Percentiles rank a stretch among this genome's conserved stretches.
These are phyloP conservation scores for Trypanosoma mega DNA, from an alignment of 208 protist species.

Conservation along the genomic window DNA sequence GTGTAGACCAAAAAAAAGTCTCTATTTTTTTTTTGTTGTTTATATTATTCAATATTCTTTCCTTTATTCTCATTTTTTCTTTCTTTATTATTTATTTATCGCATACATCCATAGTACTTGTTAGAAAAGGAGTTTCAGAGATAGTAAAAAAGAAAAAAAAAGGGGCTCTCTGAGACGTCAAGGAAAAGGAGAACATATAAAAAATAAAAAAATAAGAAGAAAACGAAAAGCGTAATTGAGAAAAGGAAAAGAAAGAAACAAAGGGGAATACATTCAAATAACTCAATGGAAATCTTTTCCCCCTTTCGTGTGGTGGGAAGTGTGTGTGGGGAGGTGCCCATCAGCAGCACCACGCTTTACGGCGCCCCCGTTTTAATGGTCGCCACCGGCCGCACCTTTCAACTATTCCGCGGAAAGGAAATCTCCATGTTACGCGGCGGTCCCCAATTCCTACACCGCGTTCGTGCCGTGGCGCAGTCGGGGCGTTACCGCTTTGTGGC, in stretches of 20 bases:
- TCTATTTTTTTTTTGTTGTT: no score
- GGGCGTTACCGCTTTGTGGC: conserved; percentile 79
- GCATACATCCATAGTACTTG: no score
- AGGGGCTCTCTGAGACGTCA: no score
- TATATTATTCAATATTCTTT: no score
- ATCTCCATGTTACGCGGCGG: conserved; percentile 81
- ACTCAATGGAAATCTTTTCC: conserved; percentile 69
- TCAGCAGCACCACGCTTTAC: conserved; percentile 73
- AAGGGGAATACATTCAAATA: not conserved
- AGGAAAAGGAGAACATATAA: not conserved
- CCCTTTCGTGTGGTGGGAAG: conserved; percentile 84
- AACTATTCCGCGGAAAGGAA: conserved; percentile 83
- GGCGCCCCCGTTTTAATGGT: conserved; percentile 80
- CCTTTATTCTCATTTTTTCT: no score
- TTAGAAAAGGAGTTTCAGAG: no score
- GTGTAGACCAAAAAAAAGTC: no score
- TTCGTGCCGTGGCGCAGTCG: conserved; percentile 71
- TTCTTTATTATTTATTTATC: no score
- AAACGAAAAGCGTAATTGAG: not conserved
- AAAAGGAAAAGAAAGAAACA: conserved; percentile 2
- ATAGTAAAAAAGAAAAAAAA: no score
- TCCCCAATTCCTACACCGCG: conserved; percentile 51
- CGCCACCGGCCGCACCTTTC: conserved; percentile 75
- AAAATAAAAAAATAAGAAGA: not conserved
- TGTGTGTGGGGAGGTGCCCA: conserved; percentile 69